phyloP scores from a whole-genome alignment of 2,329 filamentous ascomycete genomes.

The Penicillium verrucosum region DNA sequence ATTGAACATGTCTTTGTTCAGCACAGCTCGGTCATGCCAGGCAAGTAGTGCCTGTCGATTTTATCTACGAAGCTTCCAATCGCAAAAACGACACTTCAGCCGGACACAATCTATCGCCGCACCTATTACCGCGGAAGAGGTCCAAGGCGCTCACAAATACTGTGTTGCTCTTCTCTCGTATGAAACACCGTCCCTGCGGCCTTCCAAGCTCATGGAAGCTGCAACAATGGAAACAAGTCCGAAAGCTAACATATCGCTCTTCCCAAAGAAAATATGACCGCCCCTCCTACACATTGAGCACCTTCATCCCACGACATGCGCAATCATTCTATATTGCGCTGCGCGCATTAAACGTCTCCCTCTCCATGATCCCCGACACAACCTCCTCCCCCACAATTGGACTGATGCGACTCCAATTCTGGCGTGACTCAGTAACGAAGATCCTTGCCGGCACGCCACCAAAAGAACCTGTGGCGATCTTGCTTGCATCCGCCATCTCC shows the following conservation, averaged over 20 bases:
- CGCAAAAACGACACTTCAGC: constrained; percentile 25
- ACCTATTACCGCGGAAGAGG: constrained; percentile 41
- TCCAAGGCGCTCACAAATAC: constrained; percentile 55
- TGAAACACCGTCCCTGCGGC: neutral
- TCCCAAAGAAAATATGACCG: constrained; percentile 73
- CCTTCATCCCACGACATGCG: constrained; percentile 72
- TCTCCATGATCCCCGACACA: constrained; percentile 83
- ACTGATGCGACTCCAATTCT: constrained; percentile 88
- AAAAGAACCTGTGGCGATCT: constrained; percentile 84
- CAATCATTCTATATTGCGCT: constrained; percentile 86
- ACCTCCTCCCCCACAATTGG: constrained; percentile 86
- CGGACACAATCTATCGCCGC: constrained; percentile 14
- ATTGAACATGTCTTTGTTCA: constrained; percentile 20
- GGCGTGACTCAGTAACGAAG: constrained; percentile 78
- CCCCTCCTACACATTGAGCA: constrained; percentile 79
- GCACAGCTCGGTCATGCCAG: constrained; percentile 20
- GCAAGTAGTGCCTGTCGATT: constrained; percentile 14
- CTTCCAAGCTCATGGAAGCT: neutral
- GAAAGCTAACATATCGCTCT: neutral
- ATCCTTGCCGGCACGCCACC: constrained; percentile 76
- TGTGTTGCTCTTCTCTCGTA: constrained; percentile 59
- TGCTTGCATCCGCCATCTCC: constrained; percentile 70
- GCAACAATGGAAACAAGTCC: neutral
- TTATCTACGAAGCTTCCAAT: constrained; percentile 4
- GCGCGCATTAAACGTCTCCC: constrained; percentile 87